Conservation (phyloP, 2,329 filamentous ascomycete species). For the Pseudogymnoascus sp. region DNA sequence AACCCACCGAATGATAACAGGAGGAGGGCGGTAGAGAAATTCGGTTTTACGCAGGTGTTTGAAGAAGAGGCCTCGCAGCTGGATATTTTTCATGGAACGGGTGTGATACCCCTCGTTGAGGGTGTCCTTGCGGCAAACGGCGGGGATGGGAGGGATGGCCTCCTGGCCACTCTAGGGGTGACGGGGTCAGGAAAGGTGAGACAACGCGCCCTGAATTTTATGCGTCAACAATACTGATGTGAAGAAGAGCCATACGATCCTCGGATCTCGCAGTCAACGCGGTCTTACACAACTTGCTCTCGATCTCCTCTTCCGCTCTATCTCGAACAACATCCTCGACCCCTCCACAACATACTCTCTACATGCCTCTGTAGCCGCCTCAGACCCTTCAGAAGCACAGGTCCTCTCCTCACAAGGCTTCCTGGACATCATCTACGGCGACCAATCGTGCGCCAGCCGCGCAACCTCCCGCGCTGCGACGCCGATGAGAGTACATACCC, state of each 20-base stretch:
- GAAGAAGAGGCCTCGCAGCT: slow-evolving; percentile 78
- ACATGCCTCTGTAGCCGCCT: slow-evolving; percentile 65
- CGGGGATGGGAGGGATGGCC: slow-evolving; percentile 75
- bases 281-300: slow-evolving; percentile 88
- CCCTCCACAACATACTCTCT: slow-evolving; percentile 49
- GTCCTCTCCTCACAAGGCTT: slow-evolving; percentile 69
- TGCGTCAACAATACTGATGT: slow-evolving; percentile 10
- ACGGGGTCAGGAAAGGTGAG: slow-evolving; percentile 91
- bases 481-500: slow-evolving; percentile 57
- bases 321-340: slow-evolving; percentile 65
- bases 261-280: slow-evolving; percentile 78
- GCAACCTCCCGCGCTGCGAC: slow-evolving; percentile 60
- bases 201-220: not conserved
- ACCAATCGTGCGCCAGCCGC: slow-evolving; percentile 49
- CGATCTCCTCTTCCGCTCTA: slow-evolving; percentile 79
- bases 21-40: slow-evolving; percentile 83
- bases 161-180: slow-evolving; percentile 86
- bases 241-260: slow-evolving; percentile 81
- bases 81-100: slow-evolving; percentile 77
- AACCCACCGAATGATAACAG: slow-evolving; percentile 77
- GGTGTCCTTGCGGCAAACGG: slow-evolving; percentile 69
- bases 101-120: slow-evolving; percentile 67
- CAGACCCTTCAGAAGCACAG: slow-evolving; percentile 74
- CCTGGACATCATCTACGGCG: slow-evolving; percentile 70
- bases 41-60: slow-evolving; percentile 90